phyloP scores from a whole-genome alignment of 208 protist genomes.

The Naegleria lovaniensis region DNA sequence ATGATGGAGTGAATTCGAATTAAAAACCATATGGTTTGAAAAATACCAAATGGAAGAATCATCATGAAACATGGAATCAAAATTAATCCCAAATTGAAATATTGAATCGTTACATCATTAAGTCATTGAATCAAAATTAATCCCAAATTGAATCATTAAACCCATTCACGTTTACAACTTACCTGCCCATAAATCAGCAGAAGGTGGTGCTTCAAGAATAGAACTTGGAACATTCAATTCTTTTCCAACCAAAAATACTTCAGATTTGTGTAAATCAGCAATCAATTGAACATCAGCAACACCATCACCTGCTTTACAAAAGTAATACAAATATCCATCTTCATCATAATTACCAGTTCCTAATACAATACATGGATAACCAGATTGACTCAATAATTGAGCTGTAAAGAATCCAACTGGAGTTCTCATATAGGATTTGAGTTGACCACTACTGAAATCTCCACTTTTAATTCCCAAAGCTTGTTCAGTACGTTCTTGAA shows the following conservation, averaged over 20 bases:
- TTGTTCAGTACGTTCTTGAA: conserved; percentile 59
- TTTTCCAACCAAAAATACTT: conserved; percentile 74
- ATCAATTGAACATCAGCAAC: conserved; percentile 90
- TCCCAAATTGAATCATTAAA: no score
- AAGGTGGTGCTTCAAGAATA: conserved; percentile 72
- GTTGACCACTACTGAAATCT: conserved; percentile 79
- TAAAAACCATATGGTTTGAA: no score
- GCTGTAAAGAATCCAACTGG: conserved; percentile 82
- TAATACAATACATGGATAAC: conserved; percentile 81
- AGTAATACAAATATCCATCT: conserved; percentile 89
- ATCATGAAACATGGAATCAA: no score
- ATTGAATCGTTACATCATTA: no score
- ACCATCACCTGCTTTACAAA: conserved; percentile 91
- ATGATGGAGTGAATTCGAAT: conserved; percentile 12
- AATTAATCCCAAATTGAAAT: no score
- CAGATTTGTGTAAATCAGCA: conserved; percentile 88
- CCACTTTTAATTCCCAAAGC: conserved; percentile 62
- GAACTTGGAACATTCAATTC: conserved; percentile 66
- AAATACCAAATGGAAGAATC: no score
- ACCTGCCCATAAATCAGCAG: conserved; percentile 80
- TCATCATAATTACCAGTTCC: conserved; percentile 93
- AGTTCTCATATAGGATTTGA: conserved; percentile 88
- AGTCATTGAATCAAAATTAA: no score
- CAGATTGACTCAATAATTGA: conserved; percentile 72
- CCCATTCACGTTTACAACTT: no score